Conservation (phyloP, 192 early-diverging fungal species). For the Coemansia sp. region DNA sequence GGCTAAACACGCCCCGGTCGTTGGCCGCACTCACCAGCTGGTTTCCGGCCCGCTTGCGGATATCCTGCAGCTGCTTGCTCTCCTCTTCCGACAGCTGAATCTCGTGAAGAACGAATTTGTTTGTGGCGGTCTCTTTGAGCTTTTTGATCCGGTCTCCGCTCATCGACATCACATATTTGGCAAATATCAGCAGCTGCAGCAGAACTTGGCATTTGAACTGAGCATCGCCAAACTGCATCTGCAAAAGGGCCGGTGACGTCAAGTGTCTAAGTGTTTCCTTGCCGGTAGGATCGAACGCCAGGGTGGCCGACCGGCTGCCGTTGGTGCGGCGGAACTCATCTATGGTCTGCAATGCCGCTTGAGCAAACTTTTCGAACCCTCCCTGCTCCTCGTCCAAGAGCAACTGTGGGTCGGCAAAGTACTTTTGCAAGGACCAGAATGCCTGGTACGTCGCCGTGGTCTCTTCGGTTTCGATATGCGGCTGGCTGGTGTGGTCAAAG, state of each 20-base stretch:
- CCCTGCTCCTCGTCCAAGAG: constrained; percentile 20
- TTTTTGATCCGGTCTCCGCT: constrained; percentile 49
- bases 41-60: constrained; percentile 47
- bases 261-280: constrained; percentile 23
- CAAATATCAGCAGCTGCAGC: constrained; percentile 82
- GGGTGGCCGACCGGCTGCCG: constrained; percentile 4
- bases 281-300: constrained; percentile 22
- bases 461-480: constrained; percentile 5
- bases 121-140: constrained; percentile 53
- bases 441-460: constrained; percentile 56
- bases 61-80: constrained; percentile 57
- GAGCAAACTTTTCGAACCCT: constrained; percentile 11
- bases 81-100: constrained; percentile 41
- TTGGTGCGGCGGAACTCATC: constrained; percentile 44
- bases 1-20: constrained; percentile 62
- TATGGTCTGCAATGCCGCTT: constrained; percentile 17
- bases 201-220: constrained; percentile 83
- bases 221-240: constrained; percentile 70
- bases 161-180: constrained; percentile 68
- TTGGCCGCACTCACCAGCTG: constrained; percentile 57
- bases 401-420: constrained; percentile 69
- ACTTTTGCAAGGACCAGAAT: constrained; percentile 80
- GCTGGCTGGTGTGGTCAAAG: constrained; percentile 74
- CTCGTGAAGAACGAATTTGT: constrained; percentile 58
- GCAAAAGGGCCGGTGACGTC: constrained; percentile 36